Base-by-base conservation (phyloP, 192 early-diverging fungal genomes). In the Entomortierella beljakovae region DNA sequence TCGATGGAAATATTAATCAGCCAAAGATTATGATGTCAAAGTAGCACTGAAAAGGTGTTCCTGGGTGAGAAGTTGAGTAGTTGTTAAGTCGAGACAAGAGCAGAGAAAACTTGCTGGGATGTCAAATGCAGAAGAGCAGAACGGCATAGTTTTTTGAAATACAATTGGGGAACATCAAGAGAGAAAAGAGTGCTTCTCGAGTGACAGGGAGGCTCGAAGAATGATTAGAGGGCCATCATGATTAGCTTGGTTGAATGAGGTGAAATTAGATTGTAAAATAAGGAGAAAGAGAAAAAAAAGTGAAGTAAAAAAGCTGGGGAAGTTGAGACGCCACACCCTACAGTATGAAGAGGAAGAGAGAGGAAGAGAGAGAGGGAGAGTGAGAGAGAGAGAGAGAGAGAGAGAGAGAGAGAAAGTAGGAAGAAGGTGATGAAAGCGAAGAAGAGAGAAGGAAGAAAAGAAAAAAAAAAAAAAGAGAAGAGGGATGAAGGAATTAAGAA, bases 61-160 rank as follows among this genome's bases (percentile, higher is more conserved):
- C 40, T 49, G 49, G 15, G 42, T 22, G 69, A 28, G 48, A 51
- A 37, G 61, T 57, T 33, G 59, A 46, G 60, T 31, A 46, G 60
- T 31, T 56, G 51, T 51, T 15, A 32, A 59, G 51, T 23, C 60
- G 69, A 31, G 69, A 60, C 68, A 63, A 50, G 28, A 71, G 61
- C 70, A 71, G 70, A 40, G 43, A 20, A 46, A 53, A 56, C 59
- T 72, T 72, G 70, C 70, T 64, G 55, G 32, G 26, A 51, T 54
- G 51, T 55, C 70, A 42, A 35, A 48, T 46, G 46, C 37, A 6
- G 34, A 51, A 16, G 43, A 22, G 37, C 35, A 26, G 62, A 58
- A 32, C 70, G 49, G 62, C 70, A 72, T 72, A 72, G 62, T 59
- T 71, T 71, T 59, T 71, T 71, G 60, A 54, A 26, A 16, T 69